A percentile compares a stretch with the other conserved stretches of the same genome.
These are phyloP conservation scores for Remersonia thermophila DNA, from an alignment of 2,329 filamentous ascomycete species.

Conservation along the genomic window DNA sequence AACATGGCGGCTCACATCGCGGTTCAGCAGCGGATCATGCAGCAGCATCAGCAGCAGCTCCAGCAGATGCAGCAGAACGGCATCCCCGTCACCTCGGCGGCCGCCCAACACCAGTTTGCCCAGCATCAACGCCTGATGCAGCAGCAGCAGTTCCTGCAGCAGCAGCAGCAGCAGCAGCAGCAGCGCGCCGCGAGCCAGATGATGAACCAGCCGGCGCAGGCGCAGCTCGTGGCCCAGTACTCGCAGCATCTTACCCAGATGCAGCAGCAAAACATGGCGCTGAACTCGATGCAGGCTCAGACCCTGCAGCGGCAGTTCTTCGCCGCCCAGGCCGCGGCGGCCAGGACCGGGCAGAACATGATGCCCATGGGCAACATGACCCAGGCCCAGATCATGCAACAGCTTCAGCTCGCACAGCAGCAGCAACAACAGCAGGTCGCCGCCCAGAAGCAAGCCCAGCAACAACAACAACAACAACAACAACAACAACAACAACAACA, in stretches of 20 bases:
- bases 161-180: slow-evolving; percentile 28
- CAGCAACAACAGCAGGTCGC: slow-evolving; percentile 8
- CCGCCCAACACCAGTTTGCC: slow-evolving; percentile 22
- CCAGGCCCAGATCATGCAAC: slow-evolving; percentile 20
- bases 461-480: slow-evolving; percentile 1
- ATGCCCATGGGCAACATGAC: slow-evolving; percentile 16
- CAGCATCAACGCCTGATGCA: slow-evolving; percentile 27
- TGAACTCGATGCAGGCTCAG: slow-evolving; percentile 10
- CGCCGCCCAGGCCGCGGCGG: slow-evolving; percentile 13
- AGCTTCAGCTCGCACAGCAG: slow-evolving; percentile 26
- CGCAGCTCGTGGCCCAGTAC: slow-evolving; percentile 33
- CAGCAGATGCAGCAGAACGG: slow-evolving; percentile 24
- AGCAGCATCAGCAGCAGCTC: slow-evolving; percentile 29
- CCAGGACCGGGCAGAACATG: slow-evolving; percentile 3
- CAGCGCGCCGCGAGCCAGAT: slow-evolving; percentile 21
- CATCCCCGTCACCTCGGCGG: slow-evolving; percentile 27
- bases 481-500: slow-evolving; percentile 7
- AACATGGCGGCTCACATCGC: slow-evolving; percentile 32
- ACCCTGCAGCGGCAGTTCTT: slow-evolving; percentile 25
- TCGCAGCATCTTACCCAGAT: slow-evolving; percentile 31
- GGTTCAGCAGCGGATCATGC: slow-evolving; percentile 34
- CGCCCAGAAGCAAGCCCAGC: slow-evolving; percentile 2
- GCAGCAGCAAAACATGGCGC: slow-evolving; percentile 22
- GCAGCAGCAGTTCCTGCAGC: slow-evolving; percentile 25
- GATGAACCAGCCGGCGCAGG: slow-evolving; percentile 29